Evolutionary conservation across 202 grass and related monocot genomes (phyloP).

Genomic region (Zoysia matrella): DNA sequence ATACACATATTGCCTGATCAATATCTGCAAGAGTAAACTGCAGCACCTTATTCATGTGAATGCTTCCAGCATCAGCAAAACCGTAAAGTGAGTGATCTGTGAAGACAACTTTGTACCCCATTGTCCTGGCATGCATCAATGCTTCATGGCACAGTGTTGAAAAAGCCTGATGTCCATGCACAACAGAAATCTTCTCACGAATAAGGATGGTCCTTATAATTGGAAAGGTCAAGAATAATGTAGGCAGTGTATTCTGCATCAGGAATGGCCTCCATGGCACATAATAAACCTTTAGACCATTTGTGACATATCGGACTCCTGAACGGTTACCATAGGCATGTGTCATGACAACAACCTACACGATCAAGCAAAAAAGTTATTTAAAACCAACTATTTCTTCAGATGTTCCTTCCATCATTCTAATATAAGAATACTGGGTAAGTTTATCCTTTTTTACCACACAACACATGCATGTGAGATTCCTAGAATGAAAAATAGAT

Average conservation of each 20-base stretch:
- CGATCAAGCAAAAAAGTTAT: conserved; percentile 15
- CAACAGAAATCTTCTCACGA: conserved; percentile 82
- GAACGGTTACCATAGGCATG: conserved; percentile 89
- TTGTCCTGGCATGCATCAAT: conserved; percentile 89
- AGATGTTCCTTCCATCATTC: conserved; percentile 3
- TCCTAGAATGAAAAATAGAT: conserved; percentile 1
- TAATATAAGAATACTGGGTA: background rate
- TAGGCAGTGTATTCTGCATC: conserved; percentile 94
- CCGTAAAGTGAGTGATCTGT: conserved; percentile 95
- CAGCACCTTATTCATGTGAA: conserved; percentile 98
- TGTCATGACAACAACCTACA: conserved; percentile 90
- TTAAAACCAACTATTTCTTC: background rate
- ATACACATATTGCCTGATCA: conserved; percentile 93
- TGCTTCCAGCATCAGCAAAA: conserved; percentile 89
- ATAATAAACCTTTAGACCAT: conserved; percentile 95
- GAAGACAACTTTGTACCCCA: conserved; percentile 91
- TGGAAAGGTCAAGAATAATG: conserved; percentile 81
- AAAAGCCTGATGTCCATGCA: conserved; percentile 95
- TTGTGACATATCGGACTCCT: conserved; percentile 90
- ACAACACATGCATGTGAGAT: background rate
- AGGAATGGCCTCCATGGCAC: conserved; percentile 87
- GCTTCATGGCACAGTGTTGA: conserved; percentile 91
- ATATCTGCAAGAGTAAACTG: conserved; percentile 96
- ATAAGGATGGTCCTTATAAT: conserved; percentile 79
- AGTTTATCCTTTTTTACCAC: too few species aligned